These are phyloP conservation scores for Crithidia expoeki DNA, from an alignment of 208 protist genomes.

Conservation along the genomic window DNA sequence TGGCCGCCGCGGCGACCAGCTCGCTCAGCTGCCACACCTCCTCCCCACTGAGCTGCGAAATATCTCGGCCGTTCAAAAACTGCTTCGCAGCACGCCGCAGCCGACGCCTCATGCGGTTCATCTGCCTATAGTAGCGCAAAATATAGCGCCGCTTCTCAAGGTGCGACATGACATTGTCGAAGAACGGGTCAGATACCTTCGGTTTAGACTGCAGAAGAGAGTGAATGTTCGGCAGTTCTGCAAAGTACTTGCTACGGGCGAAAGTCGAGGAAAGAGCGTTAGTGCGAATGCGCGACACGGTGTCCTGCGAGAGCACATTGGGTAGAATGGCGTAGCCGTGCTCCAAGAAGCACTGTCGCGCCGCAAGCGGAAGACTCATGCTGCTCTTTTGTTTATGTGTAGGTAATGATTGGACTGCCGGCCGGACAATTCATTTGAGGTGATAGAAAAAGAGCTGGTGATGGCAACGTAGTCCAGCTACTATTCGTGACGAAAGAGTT, in stretches of 20 bases:
- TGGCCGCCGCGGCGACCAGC: constrained; percentile 44
- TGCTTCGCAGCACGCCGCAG: constrained; percentile 35
- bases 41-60: constrained; percentile 59
- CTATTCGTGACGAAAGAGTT: too few relatives aligned
- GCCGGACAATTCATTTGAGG: not conserved
- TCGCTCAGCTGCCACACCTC: constrained; percentile 80
- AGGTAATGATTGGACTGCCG: not conserved
- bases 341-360: constrained; percentile 76
- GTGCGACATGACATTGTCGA: constrained; percentile 47
- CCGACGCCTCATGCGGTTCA: constrained; percentile 39
- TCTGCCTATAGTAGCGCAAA: constrained; percentile 49
- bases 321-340: constrained; percentile 82
- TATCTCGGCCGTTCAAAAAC: constrained; percentile 60
- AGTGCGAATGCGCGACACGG: constrained; percentile 47
- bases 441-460: too few relatives aligned
- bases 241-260: constrained; percentile 57
- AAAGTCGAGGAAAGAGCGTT: constrained; percentile 50
- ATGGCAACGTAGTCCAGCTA: too few relatives aligned
- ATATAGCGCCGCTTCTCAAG: constrained; percentile 68
- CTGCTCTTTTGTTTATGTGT: not conserved
- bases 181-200: constrained; percentile 59
- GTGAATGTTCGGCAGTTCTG: constrained; percentile 73
- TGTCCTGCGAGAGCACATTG: constrained; percentile 31
- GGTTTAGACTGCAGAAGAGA: constrained; percentile 54
- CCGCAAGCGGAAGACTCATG: constrained; percentile 57